Evolutionary conservation across 331 rosid species (phyloP).

Genomic region (Saraca asoca): DNA sequence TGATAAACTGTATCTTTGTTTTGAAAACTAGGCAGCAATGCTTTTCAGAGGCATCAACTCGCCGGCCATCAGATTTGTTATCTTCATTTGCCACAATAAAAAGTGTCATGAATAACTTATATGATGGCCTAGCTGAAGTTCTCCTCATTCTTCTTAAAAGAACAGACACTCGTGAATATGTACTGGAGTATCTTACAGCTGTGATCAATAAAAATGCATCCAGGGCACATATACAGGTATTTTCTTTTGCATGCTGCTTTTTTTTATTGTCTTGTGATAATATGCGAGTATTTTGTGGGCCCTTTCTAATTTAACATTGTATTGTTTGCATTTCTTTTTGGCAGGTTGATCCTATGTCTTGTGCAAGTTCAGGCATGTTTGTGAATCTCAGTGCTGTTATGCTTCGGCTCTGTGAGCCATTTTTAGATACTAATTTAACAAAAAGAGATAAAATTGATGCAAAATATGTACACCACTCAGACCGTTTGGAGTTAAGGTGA

Average conservation of each 20-base stretch:
- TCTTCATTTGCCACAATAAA: conserved; percentile 85
- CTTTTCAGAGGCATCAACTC: conserved; percentile 84
- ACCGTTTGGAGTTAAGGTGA: conserved; percentile 86
- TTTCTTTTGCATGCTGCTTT: conserved; percentile 12
- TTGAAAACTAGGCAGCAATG: conserved; percentile 76
- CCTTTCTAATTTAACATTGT: conserved; percentile 16
- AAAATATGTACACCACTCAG: conserved; percentile 73
- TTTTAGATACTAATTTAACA: conserved; percentile 78
- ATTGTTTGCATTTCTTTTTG: conserved; percentile 12
- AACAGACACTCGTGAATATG: conserved; percentile 78
- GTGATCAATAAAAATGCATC: conserved; percentile 89
- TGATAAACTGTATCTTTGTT: conserved; percentile 9
- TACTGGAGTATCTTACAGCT: conserved; percentile 87
- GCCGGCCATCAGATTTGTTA: conserved; percentile 74
- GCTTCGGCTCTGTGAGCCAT: conserved; percentile 95
- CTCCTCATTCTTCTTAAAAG: conserved; percentile 79
- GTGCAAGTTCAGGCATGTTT: conserved; percentile 99
- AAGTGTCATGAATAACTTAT: conserved; percentile 75
- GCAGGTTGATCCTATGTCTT: conserved; percentile 87
- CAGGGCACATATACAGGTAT: conserved; percentile 95
- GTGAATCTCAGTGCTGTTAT: conserved; percentile 94
- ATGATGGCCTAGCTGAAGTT: conserved; percentile 78
- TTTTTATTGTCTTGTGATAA: conserved; percentile 1
- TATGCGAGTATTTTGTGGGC: background rate
- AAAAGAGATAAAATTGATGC: conserved; percentile 91